Evolutionary conservation across 768 basidiomycete species (phyloP).

Genomic region (Leccinum variicolor): DNA sequence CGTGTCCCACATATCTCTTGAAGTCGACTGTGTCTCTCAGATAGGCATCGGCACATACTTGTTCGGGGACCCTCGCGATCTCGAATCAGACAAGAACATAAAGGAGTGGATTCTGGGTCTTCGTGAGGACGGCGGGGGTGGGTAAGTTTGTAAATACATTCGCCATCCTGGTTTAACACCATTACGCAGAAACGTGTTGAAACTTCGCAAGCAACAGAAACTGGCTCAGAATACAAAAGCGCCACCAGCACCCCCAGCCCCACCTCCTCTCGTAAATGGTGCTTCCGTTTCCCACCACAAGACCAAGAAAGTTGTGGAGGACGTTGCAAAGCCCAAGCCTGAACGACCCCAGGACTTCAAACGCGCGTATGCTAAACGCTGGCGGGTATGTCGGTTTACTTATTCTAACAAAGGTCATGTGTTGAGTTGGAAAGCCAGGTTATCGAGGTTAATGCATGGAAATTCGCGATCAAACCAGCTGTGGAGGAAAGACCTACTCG

Average conservation of each 20-base stretch:
- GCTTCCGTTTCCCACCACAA: slow-evolving; percentile 1
- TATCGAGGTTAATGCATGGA: slow-evolving; percentile 12
- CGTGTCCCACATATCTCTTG: slow-evolving; percentile 47
- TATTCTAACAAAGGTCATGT: neutral
- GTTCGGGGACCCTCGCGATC: slow-evolving; percentile 44
- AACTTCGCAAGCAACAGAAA: slow-evolving; percentile 39
- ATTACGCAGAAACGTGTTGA: slow-evolving; percentile 40
- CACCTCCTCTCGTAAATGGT: slow-evolving; percentile 1
- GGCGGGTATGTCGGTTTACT: slow-evolving; percentile 17
- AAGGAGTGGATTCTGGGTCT: slow-evolving; percentile 55
- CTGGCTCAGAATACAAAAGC: slow-evolving; percentile 2
- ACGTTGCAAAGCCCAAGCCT: slow-evolving; percentile 2
- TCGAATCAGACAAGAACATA: slow-evolving; percentile 27
- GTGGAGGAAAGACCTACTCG: slow-evolving; percentile 5
- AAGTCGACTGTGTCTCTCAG: slow-evolving; percentile 42
- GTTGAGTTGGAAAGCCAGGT: slow-evolving; percentile 10
- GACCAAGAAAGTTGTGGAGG: neutral
- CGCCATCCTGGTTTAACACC: slow-evolving; percentile 1
- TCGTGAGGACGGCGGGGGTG: slow-evolving; percentile 52
- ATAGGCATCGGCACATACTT: slow-evolving; percentile 40
- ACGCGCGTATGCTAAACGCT: slow-evolving; percentile 23
- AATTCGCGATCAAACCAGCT: slow-evolving; percentile 9
- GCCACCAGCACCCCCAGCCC: slow-evolving; percentile 1
- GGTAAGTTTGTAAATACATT: slow-evolving; percentile 40
- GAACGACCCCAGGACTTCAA: slow-evolving; percentile 8